These are phyloP conservation scores for Echeveria elegans DNA, from an alignment of 164 flowering plant species.

Conservation along the genomic window DNA sequence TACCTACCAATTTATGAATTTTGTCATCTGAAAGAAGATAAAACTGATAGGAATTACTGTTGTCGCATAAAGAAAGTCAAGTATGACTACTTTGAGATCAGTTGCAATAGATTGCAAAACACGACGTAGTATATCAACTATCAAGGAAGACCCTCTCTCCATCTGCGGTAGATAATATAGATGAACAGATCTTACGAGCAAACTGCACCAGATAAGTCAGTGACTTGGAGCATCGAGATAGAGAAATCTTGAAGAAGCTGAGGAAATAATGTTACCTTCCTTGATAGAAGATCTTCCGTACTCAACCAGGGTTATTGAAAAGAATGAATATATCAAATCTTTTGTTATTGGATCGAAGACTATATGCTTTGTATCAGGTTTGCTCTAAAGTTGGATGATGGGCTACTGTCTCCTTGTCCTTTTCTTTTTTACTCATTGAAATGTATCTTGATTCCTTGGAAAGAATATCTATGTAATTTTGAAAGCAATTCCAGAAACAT, in stretches of 20 bases:
- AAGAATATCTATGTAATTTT: no score
- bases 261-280: conserved; percentile 39
- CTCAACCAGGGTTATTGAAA: conserved; percentile 33
- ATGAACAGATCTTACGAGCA: conserved; percentile 43
- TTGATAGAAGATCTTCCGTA: conserved; percentile 34
- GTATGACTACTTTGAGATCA: conserved; percentile 45
- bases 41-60: not conserved
- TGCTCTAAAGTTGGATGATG: no score
- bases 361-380: no score
- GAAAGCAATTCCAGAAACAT: no score
- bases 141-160: conserved; percentile 17
- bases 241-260: no score
- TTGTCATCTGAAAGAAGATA: not conserved
- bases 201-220: conserved; percentile 30
- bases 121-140: conserved; percentile 30
- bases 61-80: not conserved
- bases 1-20: conserved; percentile 29
- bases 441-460: no score
- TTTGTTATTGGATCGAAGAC: no score
- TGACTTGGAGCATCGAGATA: not conserved
- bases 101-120: conserved; percentile 25
- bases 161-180: conserved; percentile 22
- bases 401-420: no score
- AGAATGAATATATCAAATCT: conserved; percentile 34
- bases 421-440: no score